Base-by-base conservation (phyloP, 2,329 filamentous ascomycete species). In the Aspergillus bombycis region DNA sequence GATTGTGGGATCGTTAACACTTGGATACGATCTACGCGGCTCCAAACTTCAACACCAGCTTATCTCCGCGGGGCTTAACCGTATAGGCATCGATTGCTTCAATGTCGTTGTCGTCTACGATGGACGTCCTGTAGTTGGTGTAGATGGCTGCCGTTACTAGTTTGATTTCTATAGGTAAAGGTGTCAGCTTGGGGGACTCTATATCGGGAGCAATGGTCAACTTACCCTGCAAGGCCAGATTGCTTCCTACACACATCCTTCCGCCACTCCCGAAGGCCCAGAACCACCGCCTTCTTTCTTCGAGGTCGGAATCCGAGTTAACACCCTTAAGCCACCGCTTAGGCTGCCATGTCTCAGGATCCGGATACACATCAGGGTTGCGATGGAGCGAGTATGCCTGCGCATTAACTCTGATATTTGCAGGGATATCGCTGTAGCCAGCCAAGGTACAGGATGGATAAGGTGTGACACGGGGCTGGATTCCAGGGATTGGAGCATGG, bases 71-170 rank as follows among this genome's bases (percentile, higher is more conserved):
- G 1, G 89, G 89, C 23, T 85, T 83, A 0, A 84, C 83, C 0
- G 87, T 88, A 69, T 91, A 91, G 3, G 85, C 85, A 76, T 91
- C 89, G 2, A 83, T 84, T 66, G 86, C 87, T 70, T 90, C 86
- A 65, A 91, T 89, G 0, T 84, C 85, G 1, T 82, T 79, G 67
- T 91, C 89, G 62, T 90, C 80, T 2, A 91, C 81, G 57, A 91
- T 81, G 4, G 81, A 74, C 0, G 85, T 90, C 7, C 75, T 83
- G 72, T 86, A 91, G 61, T 89, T 91, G 3, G 86, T 85, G 75
- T 93, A 94, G 6, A 95, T 85, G 1, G 86, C 85, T 0, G 90
- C 89, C 36, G 90, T 78, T 6, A 89, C 85, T 52, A 90, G 81
- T 76, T 93, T 93, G 80, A 93, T 91, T 67, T 91, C 90, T 90